A percentile compares a stretch with the other conserved stretches of the same genome.
Conservation (phyloP, 2,329 filamentous ascomycete species). For the Ophiostoma pallidulum region DNA sequence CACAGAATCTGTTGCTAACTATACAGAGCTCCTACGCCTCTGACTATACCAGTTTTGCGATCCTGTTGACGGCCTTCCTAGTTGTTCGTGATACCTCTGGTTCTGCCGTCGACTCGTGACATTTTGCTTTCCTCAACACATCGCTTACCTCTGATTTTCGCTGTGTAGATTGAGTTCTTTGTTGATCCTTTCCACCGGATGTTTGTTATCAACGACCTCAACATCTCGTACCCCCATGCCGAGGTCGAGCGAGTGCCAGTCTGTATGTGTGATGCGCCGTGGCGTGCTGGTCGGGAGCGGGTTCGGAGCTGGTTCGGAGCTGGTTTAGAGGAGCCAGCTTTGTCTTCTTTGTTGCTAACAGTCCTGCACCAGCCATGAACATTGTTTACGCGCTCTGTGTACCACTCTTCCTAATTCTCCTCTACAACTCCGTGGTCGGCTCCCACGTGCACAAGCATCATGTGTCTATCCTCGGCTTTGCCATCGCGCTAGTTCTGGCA, state of each 20-base stretch:
- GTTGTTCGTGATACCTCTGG: conserved; percentile 34
- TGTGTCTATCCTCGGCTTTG: conserved; percentile 71
- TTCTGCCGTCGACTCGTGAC: neutral
- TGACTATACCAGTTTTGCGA: conserved; percentile 71
- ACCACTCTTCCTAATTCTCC: conserved; percentile 56
- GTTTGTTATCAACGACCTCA: conserved; percentile 79
- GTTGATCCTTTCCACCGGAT: conserved; percentile 87
- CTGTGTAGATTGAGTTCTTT: conserved; percentile 50
- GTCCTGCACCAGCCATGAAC: conserved; percentile 48
- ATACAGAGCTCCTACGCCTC: conserved; percentile 69
- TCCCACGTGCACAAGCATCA: conserved; percentile 71
- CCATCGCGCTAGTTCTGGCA: conserved; percentile 66
- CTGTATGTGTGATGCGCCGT: too few relatives aligned
- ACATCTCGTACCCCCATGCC: conserved; percentile 81
- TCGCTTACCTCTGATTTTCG: too few relatives aligned
- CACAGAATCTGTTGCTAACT: neutral
- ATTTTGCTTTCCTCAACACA: too few relatives aligned
- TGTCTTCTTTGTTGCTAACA: neutral
- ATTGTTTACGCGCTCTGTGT: conserved; percentile 69
- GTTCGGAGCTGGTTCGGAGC: too few relatives aligned
- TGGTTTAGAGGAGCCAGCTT: too few relatives aligned
- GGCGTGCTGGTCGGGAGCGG: too few relatives aligned
- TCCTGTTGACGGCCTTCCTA: conserved; percentile 60
- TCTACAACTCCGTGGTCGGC: conserved; percentile 53
- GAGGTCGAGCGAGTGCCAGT: conserved; percentile 74